These are phyloP conservation scores for Bimuria novae-zelandiae DNA, from an alignment of 2,329 filamentous ascomycete species.

Conservation along the genomic window DNA sequence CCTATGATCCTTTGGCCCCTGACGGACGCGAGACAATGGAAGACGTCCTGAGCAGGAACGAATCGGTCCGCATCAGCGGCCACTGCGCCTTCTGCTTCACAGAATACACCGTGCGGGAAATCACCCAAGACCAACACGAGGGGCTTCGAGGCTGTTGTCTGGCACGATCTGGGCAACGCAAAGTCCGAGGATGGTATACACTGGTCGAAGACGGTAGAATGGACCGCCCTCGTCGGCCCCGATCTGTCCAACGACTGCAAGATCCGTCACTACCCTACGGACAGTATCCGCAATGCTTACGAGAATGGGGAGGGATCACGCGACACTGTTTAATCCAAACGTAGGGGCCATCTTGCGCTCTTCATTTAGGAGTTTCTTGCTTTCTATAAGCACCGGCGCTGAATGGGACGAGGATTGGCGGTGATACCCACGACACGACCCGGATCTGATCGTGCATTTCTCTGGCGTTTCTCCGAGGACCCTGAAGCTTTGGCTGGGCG, in stretches of 20 bases:
- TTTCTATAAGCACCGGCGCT: too few species aligned
- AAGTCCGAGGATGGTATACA: neutral
- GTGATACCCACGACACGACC: too few species aligned
- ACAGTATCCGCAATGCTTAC: neutral
- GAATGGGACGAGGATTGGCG: too few species aligned
- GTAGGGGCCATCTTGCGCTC: too few species aligned
- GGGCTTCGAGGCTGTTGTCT: neutral
- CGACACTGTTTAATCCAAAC: neutral
- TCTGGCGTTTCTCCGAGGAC: too few species aligned
- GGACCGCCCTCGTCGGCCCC: neutral
- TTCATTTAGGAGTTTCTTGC: too few species aligned
- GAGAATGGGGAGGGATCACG: neutral
- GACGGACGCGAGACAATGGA: neutral
- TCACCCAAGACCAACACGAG: neutral
- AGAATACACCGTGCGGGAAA: neutral
- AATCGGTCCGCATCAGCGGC: neutral
- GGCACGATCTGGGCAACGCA: neutral
- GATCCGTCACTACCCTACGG: neutral
- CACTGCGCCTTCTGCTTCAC: conserved; percentile 2
- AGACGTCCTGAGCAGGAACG: neutral
- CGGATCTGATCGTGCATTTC: too few species aligned
- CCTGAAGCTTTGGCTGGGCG: too few species aligned
- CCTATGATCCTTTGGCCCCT: neutral
- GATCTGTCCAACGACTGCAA: neutral
- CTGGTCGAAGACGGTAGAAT: neutral